These are phyloP conservation scores for Aegilops sharonensis DNA, from an alignment of 176 grass and related monocot genomes.

Conservation along the genomic window DNA sequence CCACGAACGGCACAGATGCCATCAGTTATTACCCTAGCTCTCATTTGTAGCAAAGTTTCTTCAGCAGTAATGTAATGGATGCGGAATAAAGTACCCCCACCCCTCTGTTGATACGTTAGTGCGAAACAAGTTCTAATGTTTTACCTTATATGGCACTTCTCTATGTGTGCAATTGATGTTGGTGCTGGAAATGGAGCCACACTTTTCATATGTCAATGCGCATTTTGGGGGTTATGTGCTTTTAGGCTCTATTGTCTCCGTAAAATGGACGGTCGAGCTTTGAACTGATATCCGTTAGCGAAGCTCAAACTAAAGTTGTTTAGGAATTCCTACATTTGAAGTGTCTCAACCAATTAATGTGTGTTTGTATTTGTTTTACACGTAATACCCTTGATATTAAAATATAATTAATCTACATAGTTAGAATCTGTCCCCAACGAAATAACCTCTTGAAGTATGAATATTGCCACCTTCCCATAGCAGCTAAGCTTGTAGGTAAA, in stretches of 20 bases:
- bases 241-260: not conserved
- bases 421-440: not conserved
- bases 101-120: not conserved
- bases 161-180: conserved; percentile 5
- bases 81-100: not conserved
- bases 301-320: conserved; percentile 20
- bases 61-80: not conserved
- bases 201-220: not conserved
- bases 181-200: not conserved
- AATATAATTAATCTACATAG: not conserved
- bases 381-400: not conserved
- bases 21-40: not conserved
- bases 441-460: not conserved
- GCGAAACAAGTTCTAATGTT: conserved; percentile 4
- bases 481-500: not conserved
- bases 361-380: not conserved
- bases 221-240: not conserved
- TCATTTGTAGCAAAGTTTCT: not conserved
- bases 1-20: not conserved
- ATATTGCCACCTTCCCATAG: conserved; percentile 2
- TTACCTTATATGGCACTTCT: conserved; percentile 2
- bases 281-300: not conserved
- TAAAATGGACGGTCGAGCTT: not conserved
- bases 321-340: not conserved
- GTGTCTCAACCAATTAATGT: not conserved